Percentiles rank a stretch among this genome's conserved stretches.
Evolutionary conservation across 2,329 filamentous ascomycete species (phyloP).

Genomic region (Knufia petricola): DNA sequence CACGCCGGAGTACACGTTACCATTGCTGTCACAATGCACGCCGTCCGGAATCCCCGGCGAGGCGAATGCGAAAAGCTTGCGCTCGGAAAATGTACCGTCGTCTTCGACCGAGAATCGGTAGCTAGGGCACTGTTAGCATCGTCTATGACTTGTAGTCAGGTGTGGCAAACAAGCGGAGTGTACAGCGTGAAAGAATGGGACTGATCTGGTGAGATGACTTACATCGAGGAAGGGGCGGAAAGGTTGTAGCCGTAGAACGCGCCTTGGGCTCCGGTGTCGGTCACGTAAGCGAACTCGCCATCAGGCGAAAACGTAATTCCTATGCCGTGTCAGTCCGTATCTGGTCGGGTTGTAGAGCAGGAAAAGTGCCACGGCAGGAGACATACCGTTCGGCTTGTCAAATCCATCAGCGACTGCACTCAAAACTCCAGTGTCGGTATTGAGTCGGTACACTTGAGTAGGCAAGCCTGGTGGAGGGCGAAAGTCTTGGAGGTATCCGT

Average conservation of each 20-base stretch:
- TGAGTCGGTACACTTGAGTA: constrained; percentile 41
- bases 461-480: constrained; percentile 38
- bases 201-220: too few species aligned
- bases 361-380: not conserved
- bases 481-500: constrained; percentile 39
- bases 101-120: not conserved
- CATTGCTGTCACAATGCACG: constrained; percentile 43
- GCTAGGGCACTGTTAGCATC: constrained; percentile 17
- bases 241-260: constrained; percentile 18
- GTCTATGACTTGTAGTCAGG: constrained; percentile 15
- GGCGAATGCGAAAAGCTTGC: constrained; percentile 44
- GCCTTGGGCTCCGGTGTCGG: constrained; percentile 17
- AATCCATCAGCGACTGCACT: constrained; percentile 42
- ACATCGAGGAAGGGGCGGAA: constrained; percentile 17
- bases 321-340: constrained; percentile 22
- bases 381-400: constrained; percentile 32
- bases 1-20: too few species aligned
- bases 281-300: constrained; percentile 23
- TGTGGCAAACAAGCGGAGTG: too few species aligned
- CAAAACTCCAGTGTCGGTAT: constrained; percentile 33
- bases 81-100: constrained; percentile 29
- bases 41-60: constrained; percentile 38
- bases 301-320: constrained; percentile 28
- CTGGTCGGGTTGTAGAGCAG: not conserved
- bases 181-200: constrained; percentile 8